Evolutionary conservation across 805 yeast species (phyloP).

Genomic region (Lachancea fermentati): DNA sequence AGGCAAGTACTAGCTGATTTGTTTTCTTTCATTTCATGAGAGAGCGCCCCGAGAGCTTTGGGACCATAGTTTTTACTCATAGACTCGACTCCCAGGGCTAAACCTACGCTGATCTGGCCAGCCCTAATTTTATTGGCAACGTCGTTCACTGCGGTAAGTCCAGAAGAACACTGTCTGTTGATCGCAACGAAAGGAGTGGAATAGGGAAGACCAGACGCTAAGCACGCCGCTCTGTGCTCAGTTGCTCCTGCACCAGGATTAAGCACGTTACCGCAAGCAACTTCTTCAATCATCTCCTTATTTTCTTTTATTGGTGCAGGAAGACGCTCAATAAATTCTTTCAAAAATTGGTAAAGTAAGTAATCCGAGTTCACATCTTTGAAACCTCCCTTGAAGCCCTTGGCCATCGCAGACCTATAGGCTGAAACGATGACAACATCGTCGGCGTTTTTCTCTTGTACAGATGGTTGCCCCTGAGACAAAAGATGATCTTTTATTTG

Average conservation of each 20-base stretch:
- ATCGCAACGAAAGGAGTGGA: slow-evolving; percentile 73
- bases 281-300: slow-evolving; percentile 66
- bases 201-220: slow-evolving; percentile 88
- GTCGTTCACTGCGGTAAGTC: slow-evolving; percentile 84
- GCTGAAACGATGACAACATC: slow-evolving; percentile 91
- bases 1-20: slow-evolving; percentile 64
- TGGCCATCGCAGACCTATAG: slow-evolving; percentile 83
- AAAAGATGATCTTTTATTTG: slow-evolving; percentile 27
- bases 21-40: slow-evolving; percentile 41
- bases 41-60: slow-evolving; percentile 57
- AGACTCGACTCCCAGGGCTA: slow-evolving; percentile 91
- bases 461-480: slow-evolving; percentile 8
- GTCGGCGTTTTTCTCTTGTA: slow-evolving; percentile 52
- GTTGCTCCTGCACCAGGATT: slow-evolving; percentile 92
- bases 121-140: slow-evolving; percentile 80
- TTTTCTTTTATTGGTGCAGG: slow-evolving; percentile 38
- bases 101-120: slow-evolving; percentile 88
- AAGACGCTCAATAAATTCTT: slow-evolving; percentile 52
- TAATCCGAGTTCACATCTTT: slow-evolving; percentile 81
- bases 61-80: slow-evolving; percentile 92
- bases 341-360: slow-evolving; percentile 58
- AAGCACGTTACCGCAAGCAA: slow-evolving; percentile 86
- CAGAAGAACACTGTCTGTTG: slow-evolving; percentile 94
- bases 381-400: slow-evolving; percentile 82
- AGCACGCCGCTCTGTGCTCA: slow-evolving; percentile 87